phyloP scores from a whole-genome alignment of 768 basidiomycete genomes.

The Leccinum disarticulatum region DNA sequence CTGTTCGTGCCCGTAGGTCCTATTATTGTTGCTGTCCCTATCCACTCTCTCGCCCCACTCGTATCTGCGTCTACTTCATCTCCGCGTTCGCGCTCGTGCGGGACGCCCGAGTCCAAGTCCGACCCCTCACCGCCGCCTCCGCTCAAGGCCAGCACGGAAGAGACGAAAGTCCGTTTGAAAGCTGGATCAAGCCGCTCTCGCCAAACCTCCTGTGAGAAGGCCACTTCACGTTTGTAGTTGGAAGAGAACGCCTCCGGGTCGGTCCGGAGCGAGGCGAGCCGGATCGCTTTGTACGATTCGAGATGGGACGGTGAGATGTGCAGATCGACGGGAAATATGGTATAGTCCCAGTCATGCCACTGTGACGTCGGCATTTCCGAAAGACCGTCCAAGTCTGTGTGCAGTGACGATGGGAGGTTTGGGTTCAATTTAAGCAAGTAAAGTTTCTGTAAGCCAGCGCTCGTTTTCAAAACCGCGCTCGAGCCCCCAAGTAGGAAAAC shows the following conservation, averaged over 20 bases:
- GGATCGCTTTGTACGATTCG: conserved; percentile 17
- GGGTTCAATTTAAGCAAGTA: neutral
- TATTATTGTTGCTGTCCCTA: conserved; percentile 16
- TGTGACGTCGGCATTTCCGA: neutral
- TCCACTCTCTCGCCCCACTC: conserved; percentile 14
- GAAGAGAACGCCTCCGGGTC: conserved; percentile 25
- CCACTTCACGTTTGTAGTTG: conserved; percentile 22
- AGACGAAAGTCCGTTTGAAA: conserved; percentile 16
- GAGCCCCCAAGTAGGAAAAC: neutral
- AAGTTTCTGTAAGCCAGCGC: neutral
- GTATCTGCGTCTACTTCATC: neutral
- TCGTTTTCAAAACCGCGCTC: neutral
- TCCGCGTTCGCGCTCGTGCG: neutral
- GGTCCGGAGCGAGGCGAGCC: conserved; percentile 23
- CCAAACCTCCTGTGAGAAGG: conserved; percentile 25
- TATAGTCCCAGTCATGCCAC: conserved; percentile 4
- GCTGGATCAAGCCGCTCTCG: conserved; percentile 16
- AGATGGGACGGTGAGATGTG: conserved; percentile 26
- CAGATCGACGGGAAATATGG: conserved; percentile 15
- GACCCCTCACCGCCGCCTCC: neutral
- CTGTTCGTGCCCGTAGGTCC: conserved; percentile 16
- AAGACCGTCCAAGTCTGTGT: neutral
- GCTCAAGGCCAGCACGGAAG: neutral
- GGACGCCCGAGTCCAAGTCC: neutral
- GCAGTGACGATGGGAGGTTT: neutral